Evolutionary conservation across 2,329 filamentous ascomycete species (phyloP).

Genomic region (Pseudogymnoascus sp.): DNA sequence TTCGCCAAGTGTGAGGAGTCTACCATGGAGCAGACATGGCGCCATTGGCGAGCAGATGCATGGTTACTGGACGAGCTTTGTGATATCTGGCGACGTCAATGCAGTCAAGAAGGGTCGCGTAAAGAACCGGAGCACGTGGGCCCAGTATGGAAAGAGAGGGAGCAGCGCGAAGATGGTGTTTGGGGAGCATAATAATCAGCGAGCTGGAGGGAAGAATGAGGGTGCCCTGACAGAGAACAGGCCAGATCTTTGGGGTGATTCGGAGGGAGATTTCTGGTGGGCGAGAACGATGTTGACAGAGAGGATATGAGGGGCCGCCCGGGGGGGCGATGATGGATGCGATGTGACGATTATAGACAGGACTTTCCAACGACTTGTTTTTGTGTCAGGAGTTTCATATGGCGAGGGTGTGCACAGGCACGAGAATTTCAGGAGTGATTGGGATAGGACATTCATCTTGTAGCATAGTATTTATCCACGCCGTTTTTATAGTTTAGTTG

Average conservation of each 20-base stretch:
- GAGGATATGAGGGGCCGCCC: constrained; percentile 3
- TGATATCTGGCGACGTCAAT: constrained; percentile 26
- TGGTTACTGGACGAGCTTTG: constrained; percentile 27
- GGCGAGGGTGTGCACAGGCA: background rate
- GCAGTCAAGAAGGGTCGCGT: constrained; percentile 14
- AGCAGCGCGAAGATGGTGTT: constrained; percentile 41
- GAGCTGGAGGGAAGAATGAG: constrained; percentile 26
- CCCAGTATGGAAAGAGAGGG: constrained; percentile 14
- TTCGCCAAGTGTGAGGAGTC: constrained; percentile 18
- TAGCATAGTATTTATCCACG: background rate
- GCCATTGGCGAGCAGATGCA: constrained; percentile 23
- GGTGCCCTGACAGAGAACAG: constrained; percentile 38
- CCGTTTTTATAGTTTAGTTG: background rate
- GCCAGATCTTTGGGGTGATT: constrained; percentile 35
- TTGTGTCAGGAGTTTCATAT: constrained; percentile 7
- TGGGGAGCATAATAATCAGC: constrained; percentile 51
- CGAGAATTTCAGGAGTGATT: background rate
- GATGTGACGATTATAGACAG: constrained; percentile 3
- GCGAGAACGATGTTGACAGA: constrained; percentile 30
- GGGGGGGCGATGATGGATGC: background rate
- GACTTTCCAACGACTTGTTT: constrained; percentile 1
- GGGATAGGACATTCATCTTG: constrained; percentile 4
- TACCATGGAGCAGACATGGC: background rate
- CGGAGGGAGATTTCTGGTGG: constrained; percentile 55
- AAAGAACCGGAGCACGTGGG: constrained; percentile 18